Evolutionary conservation across 176 grass and related monocot genomes (phyloP), one percentile per base, ranked within the genome.

Genomic region (Cocos nucifera): DNA sequence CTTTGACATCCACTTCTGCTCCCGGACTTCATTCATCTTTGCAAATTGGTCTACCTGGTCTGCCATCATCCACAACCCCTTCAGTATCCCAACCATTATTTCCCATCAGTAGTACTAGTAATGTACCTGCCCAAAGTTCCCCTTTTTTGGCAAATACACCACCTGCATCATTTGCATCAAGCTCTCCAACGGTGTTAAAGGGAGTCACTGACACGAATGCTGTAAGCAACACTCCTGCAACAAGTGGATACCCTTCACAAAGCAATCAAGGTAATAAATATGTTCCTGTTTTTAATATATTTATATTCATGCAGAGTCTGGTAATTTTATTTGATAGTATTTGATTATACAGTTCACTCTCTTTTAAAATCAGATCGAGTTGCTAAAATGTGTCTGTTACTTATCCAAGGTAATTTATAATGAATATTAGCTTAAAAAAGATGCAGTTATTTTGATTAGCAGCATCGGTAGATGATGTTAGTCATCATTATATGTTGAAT

Each of bases 11-110:
- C 62, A 65, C 74, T 64, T 62, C 87, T 76, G 58, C 65, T 67
- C 65, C 78, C 74, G 63, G 77, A 73, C 78, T 91, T 58, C 90
- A 81, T 49, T 59, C 83, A 70, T 77, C 81, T 20, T 83, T 76
- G 55, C 52, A 74, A 58, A 76, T 85, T 78, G 55, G 69, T 4
- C 66, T 75, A 19, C 72, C 83, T 60, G 83, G 82, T 53, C 20
- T 87, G 67, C 76, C 84, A 75, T 82, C 82, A 82, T 69, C 92
- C 51, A 61, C 77, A 70, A 24, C 57, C 3, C 32, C 73, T 71
- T 75, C 62, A 52, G 85, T 83, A 62, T 86, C 94, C 52, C 87
- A 88, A 65, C 88, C 88, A 10, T 76, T 99, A 66, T 99, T 99
- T 69, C 94, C 94, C 53, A 89, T 99, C 71, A 76, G 63, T 50